Base-by-base conservation (phyloP, 805 yeast genomes). In the Maudiozyma pseudohumilis region DNA sequence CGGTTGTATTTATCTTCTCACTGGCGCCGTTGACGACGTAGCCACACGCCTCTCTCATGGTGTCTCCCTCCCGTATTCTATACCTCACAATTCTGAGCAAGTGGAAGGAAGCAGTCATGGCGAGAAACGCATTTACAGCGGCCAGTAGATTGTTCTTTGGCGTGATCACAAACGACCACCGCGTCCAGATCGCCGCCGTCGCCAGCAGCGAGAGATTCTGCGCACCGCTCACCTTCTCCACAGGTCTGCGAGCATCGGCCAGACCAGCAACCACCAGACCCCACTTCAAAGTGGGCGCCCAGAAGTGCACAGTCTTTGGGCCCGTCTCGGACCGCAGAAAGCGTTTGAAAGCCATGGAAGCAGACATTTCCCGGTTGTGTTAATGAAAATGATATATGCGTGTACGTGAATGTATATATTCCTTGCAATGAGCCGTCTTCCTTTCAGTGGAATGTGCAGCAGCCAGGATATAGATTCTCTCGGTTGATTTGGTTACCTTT, bases 171-270 rank as follows among this genome's bases (percentile, higher is more conserved):
- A 88, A 74, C 12, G 96, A 87, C 98, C 98, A 92, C 62, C 98
- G 77, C 24, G 98, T 92, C 98, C 98, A 92, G 53, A 92, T 88
- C 40, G 77, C 76, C 38, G 96, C 97, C 2, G 98, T 92, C 34
- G 88, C 87, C 50, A 84, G 71, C 40, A 92, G 70, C 2, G 98
- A 95, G 41, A 56, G 42, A 35, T 55, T 61, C 40, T 61, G 66
- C 18, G 95, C 81, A 43, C 96, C 96, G 25, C 94, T 80, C 34
- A 92, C 72, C 52, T 80, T 78, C 56, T 92, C 97, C 29, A 87
- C 96, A 2, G 98, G 97, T 66, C 97, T 80, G 46, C 74, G 71
- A 44, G 81, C 65, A 61, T 92, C 98, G 54, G 74, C 80, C 45
- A 85, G 69, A 41, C 98, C 97, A 11, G 98, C 98, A 51, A 86